Evolutionary conservation across 441 rosid genomes (phyloP).

Genomic region (Hura crepitans): DNA sequence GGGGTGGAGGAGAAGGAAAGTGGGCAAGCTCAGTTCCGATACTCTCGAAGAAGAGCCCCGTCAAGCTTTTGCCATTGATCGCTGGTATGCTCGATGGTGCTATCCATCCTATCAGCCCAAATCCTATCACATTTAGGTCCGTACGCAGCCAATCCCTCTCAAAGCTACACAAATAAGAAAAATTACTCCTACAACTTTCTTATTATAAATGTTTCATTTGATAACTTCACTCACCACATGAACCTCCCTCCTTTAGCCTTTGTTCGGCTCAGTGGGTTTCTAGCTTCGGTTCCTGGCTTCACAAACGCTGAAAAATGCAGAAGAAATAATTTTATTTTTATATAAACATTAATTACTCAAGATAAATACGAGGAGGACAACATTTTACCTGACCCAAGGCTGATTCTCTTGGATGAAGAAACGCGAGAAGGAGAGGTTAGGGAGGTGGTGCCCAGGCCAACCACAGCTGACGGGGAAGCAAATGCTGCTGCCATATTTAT

Average conservation of each 20-base stretch:
- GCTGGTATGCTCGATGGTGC: constrained; percentile 88
- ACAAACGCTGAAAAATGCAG: constrained; percentile 50
- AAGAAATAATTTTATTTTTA: no score
- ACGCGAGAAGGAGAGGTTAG: constrained; percentile 31
- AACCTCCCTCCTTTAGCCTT: constrained; percentile 54
- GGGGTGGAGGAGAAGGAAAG: constrained; percentile 76
- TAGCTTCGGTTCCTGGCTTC: constrained; percentile 43
- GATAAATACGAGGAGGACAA: no score
- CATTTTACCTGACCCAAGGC: constrained; percentile 48
- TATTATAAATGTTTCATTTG: no score
- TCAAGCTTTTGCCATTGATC: constrained; percentile 75
- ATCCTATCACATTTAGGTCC: constrained; percentile 79
- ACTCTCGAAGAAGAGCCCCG: constrained; percentile 85
- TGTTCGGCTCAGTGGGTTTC: constrained; percentile 49
- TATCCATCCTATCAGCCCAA: constrained; percentile 80
- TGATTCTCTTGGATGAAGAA: constrained; percentile 21
- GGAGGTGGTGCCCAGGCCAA: constrained; percentile 55
- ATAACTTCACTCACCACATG: constrained; percentile 44
- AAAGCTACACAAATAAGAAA: no score
- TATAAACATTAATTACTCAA: no score
- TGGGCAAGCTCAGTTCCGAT: constrained; percentile 83
- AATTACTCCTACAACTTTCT: no score
- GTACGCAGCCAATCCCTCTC: constrained; percentile 73
- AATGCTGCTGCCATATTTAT: constrained; percentile 56
- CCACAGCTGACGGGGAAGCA: constrained; percentile 52